Evolutionary conservation across 2,329 filamentous ascomycete species (phyloP), one percentile per base, ranked within the genome.

Genomic region (Colletotrichum eremochloae): DNA sequence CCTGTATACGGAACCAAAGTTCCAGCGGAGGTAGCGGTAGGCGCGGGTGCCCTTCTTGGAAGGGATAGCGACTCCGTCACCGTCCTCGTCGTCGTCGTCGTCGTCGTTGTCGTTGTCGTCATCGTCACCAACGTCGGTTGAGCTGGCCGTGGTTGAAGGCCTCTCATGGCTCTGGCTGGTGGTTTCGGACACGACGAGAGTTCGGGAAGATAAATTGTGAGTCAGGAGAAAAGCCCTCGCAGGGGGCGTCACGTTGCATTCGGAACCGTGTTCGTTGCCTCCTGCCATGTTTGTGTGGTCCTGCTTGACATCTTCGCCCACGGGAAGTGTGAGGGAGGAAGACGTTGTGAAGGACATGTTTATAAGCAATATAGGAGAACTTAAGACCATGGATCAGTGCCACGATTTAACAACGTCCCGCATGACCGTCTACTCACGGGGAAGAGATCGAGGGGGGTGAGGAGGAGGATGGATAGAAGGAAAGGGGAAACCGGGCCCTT

Each of bases 1-100:
- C 31, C 89, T 85, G 75, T 91, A 91, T 36, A 86, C 82, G 65
- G 86, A 87, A 76, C 89, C 82, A 68, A 88, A 78, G 40, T 83
- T 82, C 76, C 83, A 80, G 40, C 83, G 80, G 40, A 86, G 74
- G 64, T 81, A 83, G 62, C 84, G 80, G 69, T 81, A 78, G 6
- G 80, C 81, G 50, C 83, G 82, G 2, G 77, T 75, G 36, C 80
- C 80, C 24, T 79, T 80, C 78, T 87, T 87, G 3, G 57, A 40
- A 2, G 71, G 71, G 9, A 77, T 77, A 3, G 84, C 84, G 7
- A 86, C 74, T 6, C 81, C 80, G 7, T 67, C 74, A 6, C 81
- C 80, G 7, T 67, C 57, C 5, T 81, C 80, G 9, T 69, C 65
- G 4, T 72, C 57, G 8, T 52, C 40, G 15, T 67, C 62, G 24